Evolutionary conservation across 129 eudicot species (phyloP).

Genomic region (Centrapalus pauciflorus): DNA sequence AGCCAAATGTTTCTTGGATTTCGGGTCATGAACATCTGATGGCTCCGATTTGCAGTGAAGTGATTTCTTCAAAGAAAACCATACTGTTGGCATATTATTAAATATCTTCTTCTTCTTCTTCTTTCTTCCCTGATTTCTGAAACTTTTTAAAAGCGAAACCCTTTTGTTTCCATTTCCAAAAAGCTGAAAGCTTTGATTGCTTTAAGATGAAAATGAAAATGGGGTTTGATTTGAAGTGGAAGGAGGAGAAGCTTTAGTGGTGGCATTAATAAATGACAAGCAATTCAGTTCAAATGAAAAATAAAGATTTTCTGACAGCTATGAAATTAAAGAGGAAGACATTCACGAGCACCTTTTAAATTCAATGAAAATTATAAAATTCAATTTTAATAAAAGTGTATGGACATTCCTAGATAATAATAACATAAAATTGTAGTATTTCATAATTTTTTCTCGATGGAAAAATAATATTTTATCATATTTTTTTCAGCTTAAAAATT

Average conservation of each 20-base stretch:
- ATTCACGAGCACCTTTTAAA: conserved; percentile 24
- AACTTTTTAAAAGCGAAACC: conserved; percentile 24
- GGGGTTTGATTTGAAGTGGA: conserved; percentile 21
- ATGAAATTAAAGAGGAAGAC: conserved; percentile 20
- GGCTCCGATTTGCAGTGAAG: conserved; percentile 94
- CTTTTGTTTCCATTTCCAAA: conserved; percentile 26
- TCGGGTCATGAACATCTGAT: conserved; percentile 87
- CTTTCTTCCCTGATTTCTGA: conserved; percentile 16
- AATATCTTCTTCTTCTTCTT: not conserved
- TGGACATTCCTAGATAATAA: too few relatives aligned
- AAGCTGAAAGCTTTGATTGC: conserved; percentile 20
- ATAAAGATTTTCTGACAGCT: conserved; percentile 36
- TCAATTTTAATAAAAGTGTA: too few relatives aligned
- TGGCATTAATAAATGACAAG: conserved; percentile 22
- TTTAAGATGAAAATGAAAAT: not conserved
- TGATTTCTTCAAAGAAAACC: conserved; percentile 92
- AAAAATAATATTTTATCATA: too few relatives aligned
- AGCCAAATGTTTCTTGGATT: conserved; percentile 55
- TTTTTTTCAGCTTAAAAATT: too few relatives aligned
- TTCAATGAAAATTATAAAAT: not conserved
- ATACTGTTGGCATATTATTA: conserved; percentile 67
- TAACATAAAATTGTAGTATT: too few relatives aligned
- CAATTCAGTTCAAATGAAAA: conserved; percentile 22
- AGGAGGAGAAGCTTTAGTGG: conserved; percentile 13
- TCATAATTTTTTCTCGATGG: too few relatives aligned